A percentile compares a stretch with the other conserved stretches of the same genome.
Conservation (phyloP, 208 protist genomes). For the Porcisia deanei region DNA sequence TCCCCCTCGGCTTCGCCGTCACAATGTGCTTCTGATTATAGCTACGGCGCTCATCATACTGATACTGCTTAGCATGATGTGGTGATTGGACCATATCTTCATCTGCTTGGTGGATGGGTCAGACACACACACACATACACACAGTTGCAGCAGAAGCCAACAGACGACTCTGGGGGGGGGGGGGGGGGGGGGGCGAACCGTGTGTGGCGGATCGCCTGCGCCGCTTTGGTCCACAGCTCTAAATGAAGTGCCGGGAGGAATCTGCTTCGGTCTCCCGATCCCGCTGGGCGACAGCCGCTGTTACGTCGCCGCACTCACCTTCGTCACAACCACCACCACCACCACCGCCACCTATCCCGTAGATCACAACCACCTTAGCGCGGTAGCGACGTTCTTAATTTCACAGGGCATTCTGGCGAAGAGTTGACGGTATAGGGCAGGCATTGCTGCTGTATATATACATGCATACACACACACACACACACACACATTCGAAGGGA, state of each 20-base stretch:
- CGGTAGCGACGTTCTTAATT: neutral
- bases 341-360: neutral
- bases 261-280: neutral
- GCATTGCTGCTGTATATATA: too few relatives aligned
- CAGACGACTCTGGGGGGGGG: too few relatives aligned
- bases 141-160: too few relatives aligned
- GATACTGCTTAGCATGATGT: constrained; percentile 4
- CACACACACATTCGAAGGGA: neutral
- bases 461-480: neutral
- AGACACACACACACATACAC: neutral
- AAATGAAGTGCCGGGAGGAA: neutral
- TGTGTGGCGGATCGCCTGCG: too few relatives aligned
- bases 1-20: constrained; percentile 13
- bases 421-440: too few relatives aligned
- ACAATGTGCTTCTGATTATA: constrained; percentile 6
- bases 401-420: neutral
- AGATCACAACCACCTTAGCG: neutral
- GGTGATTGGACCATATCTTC: too few relatives aligned
- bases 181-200: too few relatives aligned
- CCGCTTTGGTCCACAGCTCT: too few relatives aligned
- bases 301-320: neutral
- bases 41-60: constrained; percentile 19
- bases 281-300: neutral
- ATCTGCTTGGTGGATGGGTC: too few relatives aligned
- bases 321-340: neutral